Percentiles rank a stretch among this genome's conserved stretches.
These are phyloP conservation scores for Chalciporus piperatus DNA, from an alignment of 768 basidiomycete species.

Conservation along the genomic window DNA sequence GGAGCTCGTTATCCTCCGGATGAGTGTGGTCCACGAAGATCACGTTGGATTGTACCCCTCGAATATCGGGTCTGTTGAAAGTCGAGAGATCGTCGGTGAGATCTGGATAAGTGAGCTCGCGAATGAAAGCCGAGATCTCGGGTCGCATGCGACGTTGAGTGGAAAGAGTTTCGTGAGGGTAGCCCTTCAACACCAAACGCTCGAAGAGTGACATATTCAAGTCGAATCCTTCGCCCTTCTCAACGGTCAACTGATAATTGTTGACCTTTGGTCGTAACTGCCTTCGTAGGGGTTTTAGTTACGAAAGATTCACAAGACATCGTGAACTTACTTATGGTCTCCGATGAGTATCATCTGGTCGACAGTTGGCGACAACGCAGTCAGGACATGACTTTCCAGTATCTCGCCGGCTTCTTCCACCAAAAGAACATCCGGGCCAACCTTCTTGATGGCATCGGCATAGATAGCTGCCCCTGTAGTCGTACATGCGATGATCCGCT, in stretches of 20 bases:
- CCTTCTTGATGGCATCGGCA: constrained; percentile 39
- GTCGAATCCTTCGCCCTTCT: constrained; percentile 67
- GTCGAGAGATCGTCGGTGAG: constrained; percentile 55
- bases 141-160: constrained; percentile 74
- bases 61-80: constrained; percentile 44
- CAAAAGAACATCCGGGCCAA: constrained; percentile 48
- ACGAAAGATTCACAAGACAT: neutral
- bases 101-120: constrained; percentile 63
- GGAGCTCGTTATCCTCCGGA: constrained; percentile 48
- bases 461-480: constrained; percentile 70
- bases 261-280: constrained; percentile 74
- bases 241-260: constrained; percentile 59
- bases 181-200: constrained; percentile 56
- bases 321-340: constrained; percentile 57
- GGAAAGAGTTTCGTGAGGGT: constrained; percentile 54
- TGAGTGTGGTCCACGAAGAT: constrained; percentile 60
- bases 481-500: constrained; percentile 64
- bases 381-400: constrained; percentile 62
- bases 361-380: constrained; percentile 47
- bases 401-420: constrained; percentile 77
- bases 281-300: constrained; percentile 33
- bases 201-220: constrained; percentile 69
- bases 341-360: constrained; percentile 64
- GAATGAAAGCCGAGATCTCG: constrained; percentile 61
- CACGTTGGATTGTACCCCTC: constrained; percentile 54